Conservation (phyloP, 2,329 filamentous ascomycete genomes). For the Phaeomoniella chlamydospora region DNA sequence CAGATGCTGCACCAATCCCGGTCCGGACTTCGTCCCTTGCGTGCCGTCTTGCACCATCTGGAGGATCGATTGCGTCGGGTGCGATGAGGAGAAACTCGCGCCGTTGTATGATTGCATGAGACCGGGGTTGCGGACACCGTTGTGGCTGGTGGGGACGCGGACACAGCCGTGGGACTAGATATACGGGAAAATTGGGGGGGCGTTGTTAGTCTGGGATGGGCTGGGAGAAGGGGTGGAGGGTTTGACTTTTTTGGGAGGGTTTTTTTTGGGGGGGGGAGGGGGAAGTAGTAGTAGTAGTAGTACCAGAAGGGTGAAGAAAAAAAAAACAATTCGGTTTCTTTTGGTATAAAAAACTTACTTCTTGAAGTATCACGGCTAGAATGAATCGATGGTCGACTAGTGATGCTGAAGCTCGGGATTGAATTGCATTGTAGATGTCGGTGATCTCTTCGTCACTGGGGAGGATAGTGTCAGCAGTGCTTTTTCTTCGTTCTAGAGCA, state of each 20-base stretch:
- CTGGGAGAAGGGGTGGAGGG: too few species aligned
- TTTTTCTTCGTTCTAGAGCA: neutral
- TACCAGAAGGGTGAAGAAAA: too few species aligned
- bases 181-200: neutral
- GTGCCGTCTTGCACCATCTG: constrained; percentile 3
- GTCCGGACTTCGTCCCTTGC: constrained; percentile 2
- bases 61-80: constrained; percentile 2
- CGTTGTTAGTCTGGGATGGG: too few species aligned
- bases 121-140: constrained; percentile 2
- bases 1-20: constrained; percentile 2
- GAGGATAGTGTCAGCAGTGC: constrained; percentile 1
- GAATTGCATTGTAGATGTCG: constrained; percentile 1
- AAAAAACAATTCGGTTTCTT: too few species aligned
- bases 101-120: constrained; percentile 2
- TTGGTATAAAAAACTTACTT: neutral
- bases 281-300: too few species aligned
- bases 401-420: constrained; percentile 2
- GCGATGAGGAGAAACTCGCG: neutral
- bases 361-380: constrained; percentile 2
- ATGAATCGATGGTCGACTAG: constrained; percentile 2
- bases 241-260: too few species aligned
- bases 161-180: constrained; percentile 2
- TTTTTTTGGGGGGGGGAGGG: too few species aligned
- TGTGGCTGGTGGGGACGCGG: constrained; percentile 1
- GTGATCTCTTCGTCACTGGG: constrained; percentile 1